These are phyloP conservation scores for Erigeron canadensis DNA, from an alignment of 129 eudicot genomes.

Conservation along the genomic window DNA sequence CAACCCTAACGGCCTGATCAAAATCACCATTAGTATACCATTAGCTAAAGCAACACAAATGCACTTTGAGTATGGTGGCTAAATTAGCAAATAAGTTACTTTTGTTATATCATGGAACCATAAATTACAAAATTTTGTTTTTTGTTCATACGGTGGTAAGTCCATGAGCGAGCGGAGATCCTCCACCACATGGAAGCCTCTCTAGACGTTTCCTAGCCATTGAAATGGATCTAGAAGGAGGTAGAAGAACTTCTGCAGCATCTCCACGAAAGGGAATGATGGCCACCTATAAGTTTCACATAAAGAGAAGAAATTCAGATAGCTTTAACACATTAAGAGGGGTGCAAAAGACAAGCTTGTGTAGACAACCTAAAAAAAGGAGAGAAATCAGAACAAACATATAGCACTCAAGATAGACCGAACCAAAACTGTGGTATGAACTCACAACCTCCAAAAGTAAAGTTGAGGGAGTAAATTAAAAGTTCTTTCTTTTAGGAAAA, in stretches of 20 bases:
- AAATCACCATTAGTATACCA: not conserved
- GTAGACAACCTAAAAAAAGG: not conserved
- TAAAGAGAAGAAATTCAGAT: constrained; percentile 9
- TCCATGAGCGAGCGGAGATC: constrained; percentile 99
- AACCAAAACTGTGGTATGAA: not conserved
- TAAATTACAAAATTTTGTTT: not conserved
- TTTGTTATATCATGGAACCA: not conserved
- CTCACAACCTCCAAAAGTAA: not conserved
- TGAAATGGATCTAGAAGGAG: constrained; percentile 94
- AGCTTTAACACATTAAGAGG: not conserved
- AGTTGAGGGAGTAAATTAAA: not conserved
- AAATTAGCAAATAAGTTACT: not conserved
- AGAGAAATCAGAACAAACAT: constrained; percentile 9
- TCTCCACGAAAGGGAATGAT: constrained; percentile 99
- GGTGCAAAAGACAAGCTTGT: constrained; percentile 11
- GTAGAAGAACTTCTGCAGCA: constrained; percentile 94
- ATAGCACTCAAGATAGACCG: not conserved
- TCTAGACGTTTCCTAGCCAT: constrained; percentile 98
- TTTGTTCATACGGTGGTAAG: constrained; percentile 73
- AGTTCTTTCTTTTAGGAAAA: not conserved
- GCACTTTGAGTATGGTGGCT: no score
- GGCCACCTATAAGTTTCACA: constrained; percentile 53
- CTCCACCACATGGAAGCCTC: constrained; percentile 99
- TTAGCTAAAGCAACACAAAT: not conserved
- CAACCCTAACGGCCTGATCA: constrained; percentile 88